Conservation (phyloP, 73 alveolate genomes). For the Tetrahymena malaccensis region DNA sequence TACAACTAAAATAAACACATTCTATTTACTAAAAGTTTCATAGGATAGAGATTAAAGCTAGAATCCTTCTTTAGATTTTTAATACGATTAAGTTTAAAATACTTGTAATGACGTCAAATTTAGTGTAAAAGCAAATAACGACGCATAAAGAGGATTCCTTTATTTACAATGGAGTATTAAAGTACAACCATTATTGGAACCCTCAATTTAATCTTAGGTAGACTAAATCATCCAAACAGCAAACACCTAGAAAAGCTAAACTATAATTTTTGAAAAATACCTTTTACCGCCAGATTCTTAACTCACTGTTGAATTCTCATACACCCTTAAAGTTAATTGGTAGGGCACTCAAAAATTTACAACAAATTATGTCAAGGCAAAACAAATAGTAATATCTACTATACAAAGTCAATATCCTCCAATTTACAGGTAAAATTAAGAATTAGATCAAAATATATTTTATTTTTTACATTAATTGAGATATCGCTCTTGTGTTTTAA, state of each 20-base stretch:
- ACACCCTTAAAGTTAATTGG: not conserved
- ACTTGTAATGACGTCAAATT: not conserved
- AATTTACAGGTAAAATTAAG: not conserved
- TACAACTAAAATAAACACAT: not conserved
- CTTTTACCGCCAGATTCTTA: not conserved
- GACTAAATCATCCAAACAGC: not conserved
- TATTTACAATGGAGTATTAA: not conserved
- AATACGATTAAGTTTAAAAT: too few species aligned
- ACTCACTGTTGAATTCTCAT: not conserved
- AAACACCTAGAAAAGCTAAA: not conserved
- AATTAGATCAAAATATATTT: too few species aligned
- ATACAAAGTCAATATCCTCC: not conserved
- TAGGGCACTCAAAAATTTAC: not conserved
- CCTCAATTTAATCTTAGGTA: not conserved
- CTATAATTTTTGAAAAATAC: not conserved
- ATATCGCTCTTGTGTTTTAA: too few species aligned
- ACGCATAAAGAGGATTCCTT: not conserved
- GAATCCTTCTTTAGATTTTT: not conserved
- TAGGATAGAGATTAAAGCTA: too few species aligned
- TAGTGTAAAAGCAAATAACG: not conserved
- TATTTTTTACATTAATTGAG: too few species aligned
- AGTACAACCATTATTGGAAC: not conserved
- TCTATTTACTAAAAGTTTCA: too few species aligned
- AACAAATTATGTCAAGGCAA: not conserved
- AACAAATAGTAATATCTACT: not conserved